Evolutionary conservation across 1,139 yeast species (phyloP).

Genomic region (Debaryomyces subglobosus): DNA sequence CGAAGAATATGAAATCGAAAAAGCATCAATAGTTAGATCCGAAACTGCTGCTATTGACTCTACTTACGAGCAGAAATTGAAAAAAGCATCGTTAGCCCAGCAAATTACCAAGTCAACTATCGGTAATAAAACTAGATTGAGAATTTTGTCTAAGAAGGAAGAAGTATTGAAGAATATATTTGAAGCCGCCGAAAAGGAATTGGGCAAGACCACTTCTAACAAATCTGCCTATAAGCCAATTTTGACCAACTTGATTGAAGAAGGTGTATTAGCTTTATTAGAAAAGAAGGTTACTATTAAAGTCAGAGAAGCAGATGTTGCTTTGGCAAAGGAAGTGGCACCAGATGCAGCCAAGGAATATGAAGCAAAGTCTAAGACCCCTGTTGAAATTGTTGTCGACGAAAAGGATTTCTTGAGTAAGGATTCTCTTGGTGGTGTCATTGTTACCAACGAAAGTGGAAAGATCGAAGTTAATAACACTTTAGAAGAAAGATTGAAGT

Average conservation of each 20-base stretch:
- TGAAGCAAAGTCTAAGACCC: constrained; percentile 56
- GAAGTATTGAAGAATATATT: constrained; percentile 76
- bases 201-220: constrained; percentile 54
- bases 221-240: constrained; percentile 66
- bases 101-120: constrained; percentile 95
- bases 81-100: constrained; percentile 89
- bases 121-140: constrained; percentile 92
- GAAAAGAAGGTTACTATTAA: constrained; percentile 67
- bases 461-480: constrained; percentile 92
- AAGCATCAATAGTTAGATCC: constrained; percentile 89
- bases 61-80: constrained; percentile 77
- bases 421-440: constrained; percentile 83
- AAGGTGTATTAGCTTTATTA: constrained; percentile 74
- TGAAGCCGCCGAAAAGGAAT: constrained; percentile 64
- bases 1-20: constrained; percentile 98
- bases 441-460: constrained; percentile 69
- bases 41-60: constrained; percentile 90
- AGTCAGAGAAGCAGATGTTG: constrained; percentile 71
- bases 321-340: constrained; percentile 63
- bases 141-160: constrained; percentile 85
- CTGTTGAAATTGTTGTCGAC: constrained; percentile 55
- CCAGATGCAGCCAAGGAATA: constrained; percentile 66
- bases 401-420: constrained; percentile 59
- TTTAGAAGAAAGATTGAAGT: constrained; percentile 86
- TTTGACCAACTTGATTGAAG: constrained; percentile 78